Evolutionary conservation across 148 eudicot species (phyloP), one percentile per base, ranked within the genome.

Genomic region (Vaccinium corymbosum): DNA sequence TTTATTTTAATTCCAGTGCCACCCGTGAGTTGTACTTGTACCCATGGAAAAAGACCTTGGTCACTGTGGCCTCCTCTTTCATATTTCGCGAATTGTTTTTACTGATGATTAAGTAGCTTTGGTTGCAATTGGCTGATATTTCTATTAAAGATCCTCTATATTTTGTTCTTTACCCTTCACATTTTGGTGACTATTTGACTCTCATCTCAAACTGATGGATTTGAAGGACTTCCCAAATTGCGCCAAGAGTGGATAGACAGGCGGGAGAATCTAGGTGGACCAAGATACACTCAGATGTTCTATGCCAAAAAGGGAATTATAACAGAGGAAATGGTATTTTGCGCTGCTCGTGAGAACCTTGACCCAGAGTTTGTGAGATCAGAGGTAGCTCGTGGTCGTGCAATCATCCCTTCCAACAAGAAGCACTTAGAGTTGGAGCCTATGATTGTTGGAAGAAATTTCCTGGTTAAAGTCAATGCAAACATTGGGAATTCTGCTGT

Each of bases 401-500:
- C 99, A 83, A 97, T 97, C 57, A 97, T 97, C 66, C 99, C 99
- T 79, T 94, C 99, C 64, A 97, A 97, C 94, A 97, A 94, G 87
- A 97, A 89, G 86, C 99, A 97, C 83, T 84, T 90, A 49, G 99
- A 97, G 87, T 87, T 97, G 89, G 99, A 97, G 87, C 99, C 99
- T 9, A 97, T 97, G 99, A 94, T 97, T 83, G 95, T 97, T 56
- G 99, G 99, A 51, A 93, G 99, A 83, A 97, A 97, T 29, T 97
- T 97, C 87, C 86, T 97, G 85, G 99, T 97, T 10, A 97, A 97
- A 89, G 93, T 97, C 6, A 97, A 97, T 81, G 99, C 99, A 51
- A 97, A 97, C 80, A 97, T 97, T 51, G 99, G 99, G 80, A 97
- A 97, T 87, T 97, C 99, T 29, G 99, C 99, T 86, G 98, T 97